Evolutionary conservation across 176 grass and related monocot species (phyloP), one percentile per base, ranked within the genome.

Genomic region (Alloteropsis semialata): DNA sequence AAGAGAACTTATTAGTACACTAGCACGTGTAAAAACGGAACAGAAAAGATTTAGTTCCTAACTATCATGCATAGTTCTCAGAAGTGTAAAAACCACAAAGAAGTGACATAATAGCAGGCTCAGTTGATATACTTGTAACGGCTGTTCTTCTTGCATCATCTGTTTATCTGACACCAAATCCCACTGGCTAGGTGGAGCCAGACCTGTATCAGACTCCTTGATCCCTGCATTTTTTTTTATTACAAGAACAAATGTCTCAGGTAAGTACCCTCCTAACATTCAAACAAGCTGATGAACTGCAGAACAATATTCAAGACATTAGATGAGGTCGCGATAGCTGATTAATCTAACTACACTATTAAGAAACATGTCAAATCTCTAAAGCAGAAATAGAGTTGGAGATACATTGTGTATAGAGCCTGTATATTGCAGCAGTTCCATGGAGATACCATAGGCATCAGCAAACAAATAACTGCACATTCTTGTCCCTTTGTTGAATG

Each of bases 101-200:
- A 19, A 32, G 50, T 78, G 25, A 21, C 45, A 38, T 8, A 81
- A 48, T 18, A 84, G 1, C 13, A 70, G 12, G 68, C 48, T 62
- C 36, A 87, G 38, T 22, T 50, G 48, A 56, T 57, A 55, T 89
- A 98, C 95, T 59, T 98, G 95, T 39, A 98, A 57, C 1, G 92
- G 95, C 27, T 98, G 92, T 54, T 98, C 92, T 30, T 95, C 92
- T 22, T 95, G 95, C 95, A 98, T 98, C 95, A 98, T 98, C 32
- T 98, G 92, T 10, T 98, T 98, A n/a, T 98, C 95, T 14, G 95
- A 98, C 34, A 98, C 95, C 8, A 98, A 80, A 81, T 98, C 95
- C 95, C 95, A 98, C 46, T 98, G 92, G 84, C 92, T 93, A 60
- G 95, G 95, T 67, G 95, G 75, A 81, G 95, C 95, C 37, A 98